Base-by-base conservation (phyloP, 176 grass and related monocot genomes). In the Avena atlantica region DNA sequence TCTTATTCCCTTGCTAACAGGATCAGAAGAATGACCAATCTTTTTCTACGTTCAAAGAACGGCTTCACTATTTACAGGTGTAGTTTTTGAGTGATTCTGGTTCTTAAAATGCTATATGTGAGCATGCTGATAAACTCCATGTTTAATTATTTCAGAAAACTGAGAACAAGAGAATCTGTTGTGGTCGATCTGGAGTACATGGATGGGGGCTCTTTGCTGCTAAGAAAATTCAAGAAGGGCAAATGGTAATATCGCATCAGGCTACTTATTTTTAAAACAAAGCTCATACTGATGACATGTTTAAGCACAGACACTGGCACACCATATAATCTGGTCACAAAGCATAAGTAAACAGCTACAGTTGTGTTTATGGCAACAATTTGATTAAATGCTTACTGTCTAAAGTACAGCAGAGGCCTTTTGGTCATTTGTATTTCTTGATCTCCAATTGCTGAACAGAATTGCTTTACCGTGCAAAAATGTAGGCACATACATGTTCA, bases 161-260 rank as follows among this genome's bases (percentile, higher is more conserved):
- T 60, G 97, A 98, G 90, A 90, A 93, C 23, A 69, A 86, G 75
- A 94, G 92, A 84, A 87, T 98, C 56, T 96, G 80, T n/a, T 92
- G 78, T 80, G 97, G 97, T 50, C 92, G 88, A 58, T 98, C 97
- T 71, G 94, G 97, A 86, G 94, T 98, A 86, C 97, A 98, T 88
- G 97, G 97, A 82, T 98, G 94, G 97, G 97, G 97, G 12, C 92
- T 98, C 19, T 98, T 98, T 83, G 97, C 97, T 87, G 76, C 85
- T 63, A 89, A 76, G 88, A 95, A 91, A 85, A 94, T 98, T 90
- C 94, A 98, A 74, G 92, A 91, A 65, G 97, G 97, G 52, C 90
- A 98, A 96, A 96, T 98, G 97, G 97, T 98, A 87, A 87, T 74
- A 42, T 42, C 40, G 40, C 40, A 7, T 42, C 40, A 42, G 40